Percentiles rank a stretch among this genome's conserved stretches.
Evolutionary conservation across 306 rosid genomes (phyloP).

Genomic region (Astragalus glycyphyllos): DNA sequence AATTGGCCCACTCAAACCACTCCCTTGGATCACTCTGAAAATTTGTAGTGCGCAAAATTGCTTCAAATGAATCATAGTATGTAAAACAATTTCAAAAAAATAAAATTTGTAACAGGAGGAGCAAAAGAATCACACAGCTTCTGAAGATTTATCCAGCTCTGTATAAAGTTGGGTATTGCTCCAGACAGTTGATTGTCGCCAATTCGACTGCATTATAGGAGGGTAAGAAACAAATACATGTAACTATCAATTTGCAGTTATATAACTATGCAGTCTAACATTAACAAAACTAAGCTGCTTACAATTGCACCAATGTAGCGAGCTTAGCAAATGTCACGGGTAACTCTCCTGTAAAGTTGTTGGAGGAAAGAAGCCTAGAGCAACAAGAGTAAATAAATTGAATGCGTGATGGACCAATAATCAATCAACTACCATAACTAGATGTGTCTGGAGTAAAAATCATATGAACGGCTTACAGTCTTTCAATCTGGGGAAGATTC

Average conservation of each 20-base stretch:
- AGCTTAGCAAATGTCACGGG: constrained; percentile 47
- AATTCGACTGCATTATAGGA: constrained; percentile 54
- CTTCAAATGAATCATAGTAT: neutral
- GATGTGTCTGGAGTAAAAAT: neutral
- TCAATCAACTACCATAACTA: neutral
- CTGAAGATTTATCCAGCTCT: constrained; percentile 56
- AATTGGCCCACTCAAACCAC: constrained; percentile 78
- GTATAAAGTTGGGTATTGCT: constrained; percentile 60
- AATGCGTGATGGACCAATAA: neutral
- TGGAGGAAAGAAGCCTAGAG: constrained; percentile 54
- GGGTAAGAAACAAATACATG: neutral
- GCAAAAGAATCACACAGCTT: constrained; percentile 48
- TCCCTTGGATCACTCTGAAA: constrained; percentile 60
- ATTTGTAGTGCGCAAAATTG: neutral
- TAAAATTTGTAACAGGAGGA: neutral
- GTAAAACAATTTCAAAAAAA: neutral
- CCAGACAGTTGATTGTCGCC: constrained; percentile 66
- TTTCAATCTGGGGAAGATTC: constrained; percentile 47
- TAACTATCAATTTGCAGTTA: neutral
- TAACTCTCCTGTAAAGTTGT: constrained; percentile 45
- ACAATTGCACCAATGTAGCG: constrained; percentile 47
- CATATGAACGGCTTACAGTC: constrained; percentile 52
- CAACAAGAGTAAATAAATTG: neutral
- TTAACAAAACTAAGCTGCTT: constrained; percentile 38
- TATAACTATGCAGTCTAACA: too few relatives aligned